Conservation (phyloP, 2,329 filamentous ascomycete genomes). For the Fusarium compactum region DNA sequence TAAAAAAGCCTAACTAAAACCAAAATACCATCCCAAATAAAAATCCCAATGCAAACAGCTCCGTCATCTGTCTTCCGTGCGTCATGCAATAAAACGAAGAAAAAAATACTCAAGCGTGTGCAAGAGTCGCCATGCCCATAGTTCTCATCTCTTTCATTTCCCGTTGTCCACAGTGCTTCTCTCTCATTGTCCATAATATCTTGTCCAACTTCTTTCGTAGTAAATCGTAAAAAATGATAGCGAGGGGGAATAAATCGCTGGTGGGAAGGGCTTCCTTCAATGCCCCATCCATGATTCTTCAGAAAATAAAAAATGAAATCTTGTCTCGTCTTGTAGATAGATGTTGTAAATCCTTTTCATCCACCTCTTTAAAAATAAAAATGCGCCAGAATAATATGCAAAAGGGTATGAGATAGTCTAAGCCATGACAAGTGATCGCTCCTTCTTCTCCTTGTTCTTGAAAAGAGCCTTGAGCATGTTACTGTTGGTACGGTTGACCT, state of each 20-base stretch:
- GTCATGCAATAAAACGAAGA: conserved; percentile 28
- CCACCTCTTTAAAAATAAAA: conserved; percentile 24
- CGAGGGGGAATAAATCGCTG: conserved; percentile 32
- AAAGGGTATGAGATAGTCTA: conserved; percentile 36
- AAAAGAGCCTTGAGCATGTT: conserved; percentile 71
- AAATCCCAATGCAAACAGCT: conserved; percentile 37
- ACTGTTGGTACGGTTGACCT: conserved; percentile 59
- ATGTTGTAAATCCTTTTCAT: neutral
- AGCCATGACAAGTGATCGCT: conserved; percentile 51
- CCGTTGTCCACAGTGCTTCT: neutral
- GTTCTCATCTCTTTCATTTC: too few species aligned
- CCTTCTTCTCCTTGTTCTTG: conserved; percentile 65
- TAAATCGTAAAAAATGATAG: conserved; percentile 14
- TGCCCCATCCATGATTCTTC: conserved; percentile 35
- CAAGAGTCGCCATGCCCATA: conserved; percentile 8
- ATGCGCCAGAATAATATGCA: conserved; percentile 30
- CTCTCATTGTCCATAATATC: neutral
- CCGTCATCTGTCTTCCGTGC: conserved; percentile 36
- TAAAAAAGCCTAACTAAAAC: neutral
- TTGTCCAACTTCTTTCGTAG: conserved; percentile 14
- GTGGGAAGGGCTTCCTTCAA: conserved; percentile 18
- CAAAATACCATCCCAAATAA: conserved; percentile 6
- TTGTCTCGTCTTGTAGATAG: conserved; percentile 27
- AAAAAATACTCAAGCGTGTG: conserved; percentile 23
- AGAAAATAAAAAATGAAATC: neutral